phyloP scores from a whole-genome alignment of 805 yeast genomes.

The Kazachstania bromeliacearum region DNA sequence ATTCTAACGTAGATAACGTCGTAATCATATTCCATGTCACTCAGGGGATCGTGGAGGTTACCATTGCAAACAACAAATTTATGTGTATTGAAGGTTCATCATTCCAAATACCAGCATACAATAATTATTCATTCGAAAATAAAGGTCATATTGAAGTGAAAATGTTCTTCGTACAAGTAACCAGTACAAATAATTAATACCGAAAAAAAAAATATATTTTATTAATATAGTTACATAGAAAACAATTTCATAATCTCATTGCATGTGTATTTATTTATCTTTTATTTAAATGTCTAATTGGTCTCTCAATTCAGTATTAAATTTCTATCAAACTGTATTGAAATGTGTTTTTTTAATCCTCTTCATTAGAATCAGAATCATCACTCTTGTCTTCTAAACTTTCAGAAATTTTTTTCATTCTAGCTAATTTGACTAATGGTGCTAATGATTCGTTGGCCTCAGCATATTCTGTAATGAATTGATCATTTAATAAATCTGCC shows the following conservation, averaged over 20 bases:
- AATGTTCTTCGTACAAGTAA: conserved; percentile 66
- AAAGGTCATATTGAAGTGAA: conserved; percentile 46
- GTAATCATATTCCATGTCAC: conserved; percentile 67
- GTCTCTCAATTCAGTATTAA: background rate
- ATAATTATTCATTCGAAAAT: conserved; percentile 58
- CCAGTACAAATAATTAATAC: conserved; percentile 4
- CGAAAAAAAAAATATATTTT: background rate
- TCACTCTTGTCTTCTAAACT: conserved; percentile 4
- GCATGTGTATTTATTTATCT: background rate
- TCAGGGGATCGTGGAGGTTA: conserved; percentile 59
- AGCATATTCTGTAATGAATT: conserved; percentile 47
- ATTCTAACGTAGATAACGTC: conserved; percentile 46
- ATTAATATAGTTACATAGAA: background rate
- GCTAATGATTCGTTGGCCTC: conserved; percentile 55
- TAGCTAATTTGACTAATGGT: conserved; percentile 44
- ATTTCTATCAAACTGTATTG: background rate
- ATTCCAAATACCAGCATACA: conserved; percentile 70
- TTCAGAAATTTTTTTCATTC: conserved; percentile 7
- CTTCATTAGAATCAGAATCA: conserved; percentile 2
- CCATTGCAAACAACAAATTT: conserved; percentile 48
- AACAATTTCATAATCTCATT: background rate
- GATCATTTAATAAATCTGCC: conserved; percentile 55
- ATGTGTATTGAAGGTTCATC: conserved; percentile 63
- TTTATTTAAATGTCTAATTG: background rate
- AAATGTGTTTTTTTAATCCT: background rate